Base-by-base conservation (phyloP, 1,284 basidiomycete genomes). In the Puccinia horiana region DNA sequence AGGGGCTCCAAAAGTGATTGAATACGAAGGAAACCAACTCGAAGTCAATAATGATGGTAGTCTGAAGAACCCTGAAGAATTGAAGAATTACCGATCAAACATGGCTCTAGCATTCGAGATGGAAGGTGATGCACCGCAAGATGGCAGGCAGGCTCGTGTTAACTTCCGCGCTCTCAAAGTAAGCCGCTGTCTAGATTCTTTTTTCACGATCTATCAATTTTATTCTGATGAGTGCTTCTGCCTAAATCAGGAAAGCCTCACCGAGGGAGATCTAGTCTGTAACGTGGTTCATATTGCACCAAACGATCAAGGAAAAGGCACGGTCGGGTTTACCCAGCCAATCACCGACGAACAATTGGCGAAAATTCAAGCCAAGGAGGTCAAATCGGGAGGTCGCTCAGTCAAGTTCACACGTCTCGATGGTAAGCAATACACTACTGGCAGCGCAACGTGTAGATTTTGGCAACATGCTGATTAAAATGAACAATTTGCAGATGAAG, bases 71-170 rank as follows among this genome's bases (percentile, higher is more conserved):
- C 61, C 73, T 9, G 61, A 65, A 44, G 61, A 82, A 49, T 44
- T 82, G 26, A 76, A 82, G 49, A 81, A 20, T 61, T 82, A 65
- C 37, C 74, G 73, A 29, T 52, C 74, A 32, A 70, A 70, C 65
- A 42, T 76, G 47, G 81, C 73, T 67, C 73, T 82, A 14, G 81
- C 73, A 29, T 82, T 82, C 37, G 58, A 76, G 49, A 63, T 82
- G 29, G 29, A 76, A 52, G 81, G 81, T 52, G 81, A 82, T 26
- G 49, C 47, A 32, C 81, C 81, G 9, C 14, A 44, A 49, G 52
- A 82, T 49, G 32, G 35, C 35, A 54, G 37, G 35, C 47, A 82
- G 42, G 73, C 81, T 44, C 73, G 74, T 23, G 65, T 82, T 26
- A 42, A 76, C 14, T 82, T 70, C 49, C 44, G 49, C 26, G 44